Evolutionary conservation across 345 rosid species (phyloP), one percentile per base, ranked within the genome.

Genomic region (Citrus australasica): DNA sequence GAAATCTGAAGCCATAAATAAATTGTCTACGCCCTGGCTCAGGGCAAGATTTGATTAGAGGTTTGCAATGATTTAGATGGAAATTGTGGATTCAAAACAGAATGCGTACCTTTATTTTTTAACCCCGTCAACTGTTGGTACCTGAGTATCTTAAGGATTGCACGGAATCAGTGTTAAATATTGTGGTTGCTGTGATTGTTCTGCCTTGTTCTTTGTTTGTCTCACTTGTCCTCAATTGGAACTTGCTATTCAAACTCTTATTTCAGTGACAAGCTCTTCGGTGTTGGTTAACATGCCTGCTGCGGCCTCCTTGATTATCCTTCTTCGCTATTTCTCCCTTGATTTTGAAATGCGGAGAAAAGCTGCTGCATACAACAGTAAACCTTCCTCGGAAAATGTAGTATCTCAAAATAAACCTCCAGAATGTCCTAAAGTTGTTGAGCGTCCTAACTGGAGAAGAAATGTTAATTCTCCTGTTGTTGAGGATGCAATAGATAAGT

Each of bases 221-320:
- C 73, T 79, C 67, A 6, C 51, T 73, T 59, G 27, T 62, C 81
- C 63, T 83, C 55, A 32, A 46, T 75, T 71, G 73, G 32, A 75
- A 75, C 65, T 82, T 48, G 73, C 66, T 59, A 67, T 48, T 86
- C 68, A 75, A 67, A n/a, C 78, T 74, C 77, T 82, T 73, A 63
- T 46, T 73, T 67, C 92, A 96, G 99, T 96, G 86, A 96, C 98
- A 33, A 96, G 98, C 87, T 92, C 98, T 84, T 96, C 99, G 6
- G 98, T 96, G 40, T 92, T 85, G 93, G 89, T 94, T 46, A 96
- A 94, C 86, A 87, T 96, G 79, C 98, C 98, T 79, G 98, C 95
- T 86, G 97, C 99, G 38, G 97, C 93, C 32, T 83, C 88, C 67
- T 86, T 96, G 81, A 86, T 94, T 78, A 71, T 96, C 77, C 85